A percentile compares a stretch with the other conserved stretches of the same genome.
Evolutionary conservation across 441 rosid species (phyloP).

Genomic region (Populus trichocarpa): DNA sequence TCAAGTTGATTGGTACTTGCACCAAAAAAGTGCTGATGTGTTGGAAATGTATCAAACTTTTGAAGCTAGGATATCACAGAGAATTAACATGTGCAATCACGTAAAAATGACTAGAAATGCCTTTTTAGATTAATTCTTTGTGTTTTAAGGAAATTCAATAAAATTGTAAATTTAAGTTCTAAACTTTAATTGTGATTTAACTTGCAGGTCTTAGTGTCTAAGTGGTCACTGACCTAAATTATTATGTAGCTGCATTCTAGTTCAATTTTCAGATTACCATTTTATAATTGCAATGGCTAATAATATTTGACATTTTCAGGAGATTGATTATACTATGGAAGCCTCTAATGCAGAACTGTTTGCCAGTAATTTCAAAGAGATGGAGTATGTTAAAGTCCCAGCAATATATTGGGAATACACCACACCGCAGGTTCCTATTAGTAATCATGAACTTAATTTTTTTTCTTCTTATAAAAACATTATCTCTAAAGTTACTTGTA

Average conservation of each 20-base stretch:
- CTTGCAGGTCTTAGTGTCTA: neutral
- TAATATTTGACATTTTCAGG: conserved; percentile 43
- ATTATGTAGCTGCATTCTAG: neutral
- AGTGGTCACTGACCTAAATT: neutral
- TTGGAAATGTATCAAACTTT: neutral
- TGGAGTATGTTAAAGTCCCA: conserved; percentile 93
- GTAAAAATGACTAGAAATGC: neutral
- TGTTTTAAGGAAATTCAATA: neutral
- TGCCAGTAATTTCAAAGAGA: conserved; percentile 79
- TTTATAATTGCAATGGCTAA: conserved; percentile 13
- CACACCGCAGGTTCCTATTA: conserved; percentile 76
- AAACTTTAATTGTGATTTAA: neutral
- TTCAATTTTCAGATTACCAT: neutral
- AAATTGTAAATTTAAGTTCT: neutral
- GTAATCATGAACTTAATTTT: conserved; percentile 11
- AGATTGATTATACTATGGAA: conserved; percentile 95
- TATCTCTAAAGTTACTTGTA: neutral
- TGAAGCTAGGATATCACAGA: neutral
- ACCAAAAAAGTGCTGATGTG: neutral
- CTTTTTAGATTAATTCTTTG: neutral
- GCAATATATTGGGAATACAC: conserved; percentile 79
- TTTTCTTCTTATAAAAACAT: neutral
- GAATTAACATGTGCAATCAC: neutral
- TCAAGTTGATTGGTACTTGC: neutral
- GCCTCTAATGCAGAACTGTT: conserved; percentile 91